These are phyloP conservation scores for Biscogniauxia sp. DNA, from an alignment of 2,329 filamentous ascomycete species.

Conservation along the genomic window DNA sequence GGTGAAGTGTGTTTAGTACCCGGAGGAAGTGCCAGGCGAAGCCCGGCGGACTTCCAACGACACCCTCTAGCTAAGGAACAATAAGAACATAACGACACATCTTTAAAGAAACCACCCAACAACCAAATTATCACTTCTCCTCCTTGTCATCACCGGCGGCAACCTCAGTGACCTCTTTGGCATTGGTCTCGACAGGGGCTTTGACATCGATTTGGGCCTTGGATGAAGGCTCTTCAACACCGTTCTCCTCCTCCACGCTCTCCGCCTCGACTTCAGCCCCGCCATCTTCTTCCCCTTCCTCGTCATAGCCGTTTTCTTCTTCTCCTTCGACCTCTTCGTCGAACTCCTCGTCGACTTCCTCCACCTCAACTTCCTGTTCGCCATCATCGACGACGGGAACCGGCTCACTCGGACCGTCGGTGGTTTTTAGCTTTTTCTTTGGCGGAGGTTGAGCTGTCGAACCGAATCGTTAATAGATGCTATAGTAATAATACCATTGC, in stretches of 20 bases:
- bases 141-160: slow-evolving; percentile 24
- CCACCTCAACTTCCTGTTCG: slow-evolving; percentile 25
- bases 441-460: slow-evolving; percentile 27
- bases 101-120: not conserved
- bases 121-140: slow-evolving; percentile 24
- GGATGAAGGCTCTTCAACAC: slow-evolving; percentile 14
- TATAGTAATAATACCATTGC: not conserved
- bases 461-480: slow-evolving; percentile 8
- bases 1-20: not conserved
- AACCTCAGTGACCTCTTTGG: slow-evolving; percentile 13
- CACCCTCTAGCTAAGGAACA: slow-evolving; percentile 4
- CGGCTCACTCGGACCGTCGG: slow-evolving; percentile 18
- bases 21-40: not conserved
- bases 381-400: slow-evolving; percentile 25
- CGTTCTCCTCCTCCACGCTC: slow-evolving; percentile 21
- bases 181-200: slow-evolving; percentile 18
- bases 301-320: slow-evolving; percentile 19
- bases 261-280: slow-evolving; percentile 20
- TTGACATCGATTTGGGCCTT: slow-evolving; percentile 30
- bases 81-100: slow-evolving; percentile 4
- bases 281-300: slow-evolving; percentile 20
- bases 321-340: slow-evolving; percentile 22
- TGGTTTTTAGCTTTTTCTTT: slow-evolving; percentile 33
- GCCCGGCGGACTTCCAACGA: not conserved
- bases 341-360: slow-evolving; percentile 22